Evolutionary conservation across 2,329 filamentous ascomycete species (phyloP).

Genomic region (Colletotrichum plurivorum): DNA sequence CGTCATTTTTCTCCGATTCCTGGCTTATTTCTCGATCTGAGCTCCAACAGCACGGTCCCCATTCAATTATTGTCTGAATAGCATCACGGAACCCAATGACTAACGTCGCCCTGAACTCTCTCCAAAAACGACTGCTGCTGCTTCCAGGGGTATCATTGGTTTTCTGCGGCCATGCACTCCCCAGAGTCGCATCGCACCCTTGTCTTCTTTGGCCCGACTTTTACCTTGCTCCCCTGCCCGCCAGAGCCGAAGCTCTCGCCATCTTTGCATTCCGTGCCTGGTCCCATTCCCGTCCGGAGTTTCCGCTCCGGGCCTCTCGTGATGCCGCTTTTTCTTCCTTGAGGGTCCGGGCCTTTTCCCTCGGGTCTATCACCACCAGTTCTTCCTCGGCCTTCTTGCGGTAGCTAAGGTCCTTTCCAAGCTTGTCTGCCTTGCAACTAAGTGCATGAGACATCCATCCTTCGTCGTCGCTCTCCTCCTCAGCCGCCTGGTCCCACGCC

Average conservation of each 20-base stretch:
- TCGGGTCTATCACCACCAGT: constrained; percentile 91
- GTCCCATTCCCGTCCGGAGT: constrained; percentile 71
- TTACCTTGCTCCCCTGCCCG: constrained; percentile 70
- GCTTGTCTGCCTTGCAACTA: constrained; percentile 87
- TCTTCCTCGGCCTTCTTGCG: constrained; percentile 93
- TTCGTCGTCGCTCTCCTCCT: constrained; percentile 71
- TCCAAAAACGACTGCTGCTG: constrained; percentile 3
- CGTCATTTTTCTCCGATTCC: constrained; percentile 39
- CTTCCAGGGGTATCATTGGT: constrained; percentile 40
- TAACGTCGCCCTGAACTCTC: constrained; percentile 34
- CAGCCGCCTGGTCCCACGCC: constrained; percentile 80
- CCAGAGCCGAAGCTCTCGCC: constrained; percentile 66
- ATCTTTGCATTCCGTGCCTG: constrained; percentile 70
- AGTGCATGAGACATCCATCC: constrained; percentile 91
- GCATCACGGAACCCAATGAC: constrained; percentile 30
- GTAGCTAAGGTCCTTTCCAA: constrained; percentile 93
- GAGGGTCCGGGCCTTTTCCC: constrained; percentile 83
- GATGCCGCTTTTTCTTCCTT: constrained; percentile 74
- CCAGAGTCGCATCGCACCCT: constrained; percentile 31
- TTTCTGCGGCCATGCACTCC: constrained; percentile 22
- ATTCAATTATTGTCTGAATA: constrained; percentile 36
- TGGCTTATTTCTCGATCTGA: constrained; percentile 37
- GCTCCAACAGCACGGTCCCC: constrained; percentile 24
- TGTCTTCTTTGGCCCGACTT: constrained; percentile 15
- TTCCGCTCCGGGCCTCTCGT: constrained; percentile 66